Evolutionary conservation across 306 rosid genomes (phyloP), one percentile per base, ranked within the genome.

Genomic region (Sophora flavescens): DNA sequence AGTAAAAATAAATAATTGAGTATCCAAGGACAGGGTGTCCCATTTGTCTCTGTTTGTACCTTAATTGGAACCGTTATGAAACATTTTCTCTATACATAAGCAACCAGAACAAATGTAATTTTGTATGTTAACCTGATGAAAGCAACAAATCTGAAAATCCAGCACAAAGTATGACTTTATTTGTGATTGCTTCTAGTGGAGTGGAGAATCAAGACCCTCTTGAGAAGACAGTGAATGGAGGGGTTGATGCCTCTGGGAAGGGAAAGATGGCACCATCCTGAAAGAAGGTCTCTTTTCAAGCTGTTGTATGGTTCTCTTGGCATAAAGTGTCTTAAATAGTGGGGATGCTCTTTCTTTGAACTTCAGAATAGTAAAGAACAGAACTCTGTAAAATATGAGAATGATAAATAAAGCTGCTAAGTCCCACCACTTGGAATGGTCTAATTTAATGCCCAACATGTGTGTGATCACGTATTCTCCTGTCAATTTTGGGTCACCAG

Each of bases 351-450:
- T 85, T 28, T 81, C 85, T 75, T 83, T 89, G 16, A 83, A 80
- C 80, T 87, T 89, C 18, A 85, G 85, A 28, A 81, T 22, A 42
- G 70, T 28, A 8, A 85, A 79, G 82, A 87, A 83, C 5, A 85
- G 64, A 48, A 85, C 0, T 44, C 93, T 76, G 48, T 89, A 82
- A 56, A 6, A 18, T 42, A 87, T 16, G 32, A 89, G 81, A 44
- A 83, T 72, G 32, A 70, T 2, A 2, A 83, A 17, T 6, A 89
- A 84, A 42, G 87, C 91, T 64, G 72, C 63, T 6, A 89, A 66
- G 77, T 89, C 93, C 93, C 82, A 83, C 91, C 93, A 89, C 50
- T 81, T 89, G 3, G 93, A 89, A 70, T 87, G 91, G 60, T 16
- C 32, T 44, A 89, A 44, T 5, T 80, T 74, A 18, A 89, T 79